These are phyloP conservation scores for Stagonosporopsis rhizophila DNA, from an alignment of 2,329 filamentous ascomycete species.

Conservation along the genomic window DNA sequence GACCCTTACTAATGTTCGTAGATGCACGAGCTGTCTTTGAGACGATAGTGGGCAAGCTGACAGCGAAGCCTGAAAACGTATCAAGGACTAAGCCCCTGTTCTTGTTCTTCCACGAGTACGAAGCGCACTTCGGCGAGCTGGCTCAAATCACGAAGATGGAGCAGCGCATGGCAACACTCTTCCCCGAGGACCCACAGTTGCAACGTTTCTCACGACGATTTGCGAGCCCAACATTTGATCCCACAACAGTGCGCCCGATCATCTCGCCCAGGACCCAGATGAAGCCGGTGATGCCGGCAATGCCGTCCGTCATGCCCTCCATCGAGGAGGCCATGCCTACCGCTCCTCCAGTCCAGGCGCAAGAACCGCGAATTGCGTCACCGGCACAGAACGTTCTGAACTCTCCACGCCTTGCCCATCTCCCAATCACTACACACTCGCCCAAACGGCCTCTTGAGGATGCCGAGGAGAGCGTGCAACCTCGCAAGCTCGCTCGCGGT, in stretches of 20 bases:
- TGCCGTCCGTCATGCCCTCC: constrained; percentile 53
- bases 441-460: constrained; percentile 57
- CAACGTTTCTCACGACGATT: constrained; percentile 79
- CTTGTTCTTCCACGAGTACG: constrained; percentile 91
- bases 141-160: constrained; percentile 90
- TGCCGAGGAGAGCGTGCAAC: constrained; percentile 78
- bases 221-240: constrained; percentile 73
- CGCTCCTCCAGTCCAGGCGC: constrained; percentile 24
- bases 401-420: constrained; percentile 39
- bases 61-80: constrained; percentile 75
- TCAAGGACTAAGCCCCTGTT: constrained; percentile 85
- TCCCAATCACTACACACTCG: constrained; percentile 45
- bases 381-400: constrained; percentile 31
- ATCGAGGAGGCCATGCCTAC: constrained; percentile 38
- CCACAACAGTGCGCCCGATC: constrained; percentile 79
- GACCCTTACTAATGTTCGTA: constrained; percentile 46
- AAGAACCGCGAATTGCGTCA: constrained; percentile 36
- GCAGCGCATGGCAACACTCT: constrained; percentile 91
- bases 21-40: constrained; percentile 97
- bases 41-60: constrained; percentile 84
- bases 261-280: constrained; percentile 83
- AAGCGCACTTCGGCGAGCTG: constrained; percentile 92
- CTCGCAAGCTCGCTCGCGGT: constrained; percentile 86
- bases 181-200: constrained; percentile 82
- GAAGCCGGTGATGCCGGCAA: constrained; percentile 53